Evolutionary conservation across 306 rosid genomes (phyloP).

Genomic region (Prunus padus): DNA sequence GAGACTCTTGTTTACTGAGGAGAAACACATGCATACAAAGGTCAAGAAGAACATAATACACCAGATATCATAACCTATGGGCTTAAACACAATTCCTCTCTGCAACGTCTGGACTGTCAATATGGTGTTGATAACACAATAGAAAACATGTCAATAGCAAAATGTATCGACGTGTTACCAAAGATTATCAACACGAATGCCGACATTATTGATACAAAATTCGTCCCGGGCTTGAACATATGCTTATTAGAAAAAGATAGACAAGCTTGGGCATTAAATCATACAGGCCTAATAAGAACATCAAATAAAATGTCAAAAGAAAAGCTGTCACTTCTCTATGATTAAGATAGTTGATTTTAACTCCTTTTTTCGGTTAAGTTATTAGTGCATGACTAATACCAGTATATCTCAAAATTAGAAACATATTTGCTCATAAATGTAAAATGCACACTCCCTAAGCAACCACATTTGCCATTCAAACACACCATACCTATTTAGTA

Average conservation of each 20-base stretch:
- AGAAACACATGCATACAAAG: conserved; percentile 21
- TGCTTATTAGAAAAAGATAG: background rate
- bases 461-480: conserved; percentile 7
- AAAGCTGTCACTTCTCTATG: background rate
- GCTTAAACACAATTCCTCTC: too few species aligned
- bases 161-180: too few species aligned
- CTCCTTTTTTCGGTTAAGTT: background rate
- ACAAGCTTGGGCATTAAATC: background rate
- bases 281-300: background rate
- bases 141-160: too few species aligned
- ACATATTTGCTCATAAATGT: background rate
- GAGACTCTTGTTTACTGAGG: conserved; percentile 75
- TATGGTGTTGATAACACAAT: too few species aligned
- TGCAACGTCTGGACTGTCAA: too few species aligned
- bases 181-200: too few species aligned
- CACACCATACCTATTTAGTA: conserved; percentile 7
- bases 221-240: background rate
- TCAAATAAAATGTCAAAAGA: background rate
- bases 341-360: background rate
- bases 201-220: too few species aligned
- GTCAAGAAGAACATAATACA: conserved; percentile 22
- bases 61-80: background rate
- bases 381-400: background rate
- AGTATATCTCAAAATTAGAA: background rate
- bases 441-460: background rate